Conservation (phyloP, 805 yeast genomes). For the Candida ficus region DNA sequence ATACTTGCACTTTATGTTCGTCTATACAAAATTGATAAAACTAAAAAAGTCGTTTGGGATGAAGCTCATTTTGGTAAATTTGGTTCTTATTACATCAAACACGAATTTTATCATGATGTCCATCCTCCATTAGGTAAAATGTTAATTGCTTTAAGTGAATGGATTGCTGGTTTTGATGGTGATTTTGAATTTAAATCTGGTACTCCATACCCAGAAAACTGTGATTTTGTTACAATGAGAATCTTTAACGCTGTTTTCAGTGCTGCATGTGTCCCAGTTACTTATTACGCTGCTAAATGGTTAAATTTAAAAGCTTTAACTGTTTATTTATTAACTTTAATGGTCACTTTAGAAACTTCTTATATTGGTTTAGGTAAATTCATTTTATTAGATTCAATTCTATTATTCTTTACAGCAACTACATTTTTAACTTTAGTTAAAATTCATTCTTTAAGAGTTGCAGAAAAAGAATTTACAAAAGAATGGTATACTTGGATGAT, state of each 20-base stretch:
- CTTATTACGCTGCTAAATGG: conserved; percentile 63
- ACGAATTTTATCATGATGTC: conserved; percentile 80
- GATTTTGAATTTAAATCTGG: conserved; percentile 73
- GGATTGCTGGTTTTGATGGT: conserved; percentile 77
- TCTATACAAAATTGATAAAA: conserved; percentile 50
- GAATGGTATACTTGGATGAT: conserved; percentile 51
- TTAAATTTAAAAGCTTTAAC: conserved; percentile 47
- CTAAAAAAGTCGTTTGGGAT: conserved; percentile 74
- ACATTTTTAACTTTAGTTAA: conserved; percentile 58
- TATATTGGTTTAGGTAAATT: conserved; percentile 69
- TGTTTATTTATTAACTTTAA: conserved; percentile 53
- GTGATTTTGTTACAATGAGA: conserved; percentile 63
- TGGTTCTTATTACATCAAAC: conserved; percentile 74
- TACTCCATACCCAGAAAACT: conserved; percentile 51
- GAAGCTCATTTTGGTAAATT: conserved; percentile 89
- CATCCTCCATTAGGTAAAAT: conserved; percentile 86
- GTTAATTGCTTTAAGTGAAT: conserved; percentile 74
- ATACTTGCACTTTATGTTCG: conserved; percentile 48
- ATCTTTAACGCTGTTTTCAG: conserved; percentile 66
- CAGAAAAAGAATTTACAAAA: conserved; percentile 31
- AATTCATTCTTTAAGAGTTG: conserved; percentile 42
- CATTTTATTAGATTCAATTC: conserved; percentile 71
- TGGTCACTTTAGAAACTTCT: conserved; percentile 64
- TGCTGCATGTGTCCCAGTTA: conserved; percentile 60
- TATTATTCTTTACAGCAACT: conserved; percentile 68